Conservation (phyloP, 768 basidiomycete genomes). For the Chiua virens region DNA sequence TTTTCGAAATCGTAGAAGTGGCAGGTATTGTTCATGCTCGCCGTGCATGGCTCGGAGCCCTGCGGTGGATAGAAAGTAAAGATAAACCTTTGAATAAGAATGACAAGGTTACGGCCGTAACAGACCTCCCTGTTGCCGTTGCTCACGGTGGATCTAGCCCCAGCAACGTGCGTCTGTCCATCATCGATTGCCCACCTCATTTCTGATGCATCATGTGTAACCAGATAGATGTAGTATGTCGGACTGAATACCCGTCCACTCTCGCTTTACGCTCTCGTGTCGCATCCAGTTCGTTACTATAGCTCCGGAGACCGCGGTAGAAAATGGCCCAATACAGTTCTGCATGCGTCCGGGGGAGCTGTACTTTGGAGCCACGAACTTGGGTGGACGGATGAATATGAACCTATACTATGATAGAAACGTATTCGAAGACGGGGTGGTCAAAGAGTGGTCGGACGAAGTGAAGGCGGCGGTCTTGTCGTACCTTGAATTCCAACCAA, state of each 20-base stretch:
- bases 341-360: too few species aligned
- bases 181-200: too few species aligned
- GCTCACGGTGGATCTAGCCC: conserved; percentile 19
- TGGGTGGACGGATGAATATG: conserved; percentile 32
- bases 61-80: conserved; percentile 16
- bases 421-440: conserved; percentile 40
- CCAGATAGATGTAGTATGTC: conserved; percentile 35
- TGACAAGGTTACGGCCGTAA: conserved; percentile 1
- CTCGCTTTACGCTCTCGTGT: conserved; percentile 6
- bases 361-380: too few species aligned
- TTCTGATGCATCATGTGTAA: not conserved
- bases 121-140: conserved; percentile 6
- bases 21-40: conserved; percentile 7
- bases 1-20: conserved; percentile 40
- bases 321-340: too few species aligned
- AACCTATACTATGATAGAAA: conserved; percentile 43
- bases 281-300: conserved; percentile 9
- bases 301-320: conserved; percentile 10
- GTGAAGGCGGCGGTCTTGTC: conserved; percentile 33
- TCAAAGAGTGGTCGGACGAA: conserved; percentile 50
- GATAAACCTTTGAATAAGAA: not conserved
- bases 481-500: conserved; percentile 25
- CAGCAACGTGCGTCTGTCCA: conserved; percentile 31
- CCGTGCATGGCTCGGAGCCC: conserved; percentile 5
- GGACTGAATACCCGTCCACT: conserved; percentile 33